A percentile compares a stretch with the other conserved stretches of the same genome.
Conservation (phyloP, 2,329 filamentous ascomycete species). For the Colletotrichum euphorbiae region DNA sequence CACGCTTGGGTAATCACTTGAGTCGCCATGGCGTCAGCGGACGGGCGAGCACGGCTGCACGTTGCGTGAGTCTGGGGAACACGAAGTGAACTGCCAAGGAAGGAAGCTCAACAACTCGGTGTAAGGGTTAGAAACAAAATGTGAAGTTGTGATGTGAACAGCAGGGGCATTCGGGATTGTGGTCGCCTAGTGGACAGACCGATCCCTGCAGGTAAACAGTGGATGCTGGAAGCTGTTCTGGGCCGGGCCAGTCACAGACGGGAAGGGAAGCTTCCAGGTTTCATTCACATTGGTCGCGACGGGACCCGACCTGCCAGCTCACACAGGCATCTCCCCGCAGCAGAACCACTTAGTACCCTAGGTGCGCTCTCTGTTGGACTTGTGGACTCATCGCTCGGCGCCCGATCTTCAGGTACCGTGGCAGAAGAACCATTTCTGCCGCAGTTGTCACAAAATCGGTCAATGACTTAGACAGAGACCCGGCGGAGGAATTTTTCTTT, state of each 20-base stretch:
- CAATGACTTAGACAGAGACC: constrained; percentile 9
- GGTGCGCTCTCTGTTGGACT: constrained; percentile 19
- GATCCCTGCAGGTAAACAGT: constrained; percentile 40
- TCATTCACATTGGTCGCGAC: not conserved
- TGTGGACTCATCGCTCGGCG: constrained; percentile 18
- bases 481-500: constrained; percentile 3
- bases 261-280: not conserved
- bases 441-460: constrained; percentile 16
- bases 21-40: no score
- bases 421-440: not conserved
- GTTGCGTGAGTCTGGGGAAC: no score
- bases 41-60: no score
- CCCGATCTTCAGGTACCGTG: constrained; percentile 38
- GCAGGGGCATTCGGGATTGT: not conserved
- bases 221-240: constrained; percentile 26
- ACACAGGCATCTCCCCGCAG: constrained; percentile 39
- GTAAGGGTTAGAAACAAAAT: constrained; percentile 10
- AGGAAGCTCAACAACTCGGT: constrained; percentile 19
- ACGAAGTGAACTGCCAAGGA: not conserved
- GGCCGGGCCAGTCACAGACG: constrained; percentile 29
- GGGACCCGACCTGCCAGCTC: constrained; percentile 34
- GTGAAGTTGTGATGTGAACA: not conserved
- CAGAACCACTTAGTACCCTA: constrained; percentile 20
- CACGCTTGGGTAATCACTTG: no score
- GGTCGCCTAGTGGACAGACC: constrained; percentile 37